Evolutionary conservation across 106 monocot species (phyloP).

Genomic region (Platanthera zijinensis): DNA sequence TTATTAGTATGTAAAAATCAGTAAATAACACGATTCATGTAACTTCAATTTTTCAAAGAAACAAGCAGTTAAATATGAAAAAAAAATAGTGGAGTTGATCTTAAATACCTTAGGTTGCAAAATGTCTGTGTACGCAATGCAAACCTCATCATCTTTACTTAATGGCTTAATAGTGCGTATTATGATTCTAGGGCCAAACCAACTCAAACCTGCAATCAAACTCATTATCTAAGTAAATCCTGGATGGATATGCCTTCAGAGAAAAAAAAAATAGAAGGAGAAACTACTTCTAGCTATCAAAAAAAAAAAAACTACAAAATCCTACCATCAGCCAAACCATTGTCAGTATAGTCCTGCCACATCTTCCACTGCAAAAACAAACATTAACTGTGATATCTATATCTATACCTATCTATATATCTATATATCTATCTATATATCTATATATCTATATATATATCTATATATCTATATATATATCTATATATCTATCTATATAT

Average conservation of each 20-base stretch:
- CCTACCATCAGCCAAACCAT: slow-evolving; percentile 30
- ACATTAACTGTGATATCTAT: slow-evolving; percentile 9
- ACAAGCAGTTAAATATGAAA: not conserved
- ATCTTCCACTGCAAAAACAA: slow-evolving; percentile 40
- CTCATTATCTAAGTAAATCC: not conserved
- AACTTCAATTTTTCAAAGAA: not conserved
- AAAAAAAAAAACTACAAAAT: slow-evolving; percentile 5
- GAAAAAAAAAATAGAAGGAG: not conserved
- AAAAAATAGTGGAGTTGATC: not conserved
- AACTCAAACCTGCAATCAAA: slow-evolving; percentile 27
- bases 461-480: too few relatives aligned
- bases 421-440: too few relatives aligned
- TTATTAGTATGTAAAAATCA: not conserved
- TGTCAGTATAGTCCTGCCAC: slow-evolving; percentile 29
- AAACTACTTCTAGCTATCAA: not conserved
- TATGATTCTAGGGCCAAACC: slow-evolving; percentile 63
- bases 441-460: too few relatives aligned
- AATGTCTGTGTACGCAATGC: slow-evolving; percentile 66
- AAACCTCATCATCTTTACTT: slow-evolving; percentile 55
- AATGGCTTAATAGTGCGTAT: slow-evolving; percentile 66
- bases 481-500: too few relatives aligned
- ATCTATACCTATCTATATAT: too few relatives aligned
- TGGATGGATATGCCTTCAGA: not conserved
- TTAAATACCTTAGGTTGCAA: slow-evolving; percentile 70
- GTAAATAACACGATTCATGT: not conserved